Conservation (phyloP, 2,329 filamentous ascomycete genomes). For the Blumeria graminis region DNA sequence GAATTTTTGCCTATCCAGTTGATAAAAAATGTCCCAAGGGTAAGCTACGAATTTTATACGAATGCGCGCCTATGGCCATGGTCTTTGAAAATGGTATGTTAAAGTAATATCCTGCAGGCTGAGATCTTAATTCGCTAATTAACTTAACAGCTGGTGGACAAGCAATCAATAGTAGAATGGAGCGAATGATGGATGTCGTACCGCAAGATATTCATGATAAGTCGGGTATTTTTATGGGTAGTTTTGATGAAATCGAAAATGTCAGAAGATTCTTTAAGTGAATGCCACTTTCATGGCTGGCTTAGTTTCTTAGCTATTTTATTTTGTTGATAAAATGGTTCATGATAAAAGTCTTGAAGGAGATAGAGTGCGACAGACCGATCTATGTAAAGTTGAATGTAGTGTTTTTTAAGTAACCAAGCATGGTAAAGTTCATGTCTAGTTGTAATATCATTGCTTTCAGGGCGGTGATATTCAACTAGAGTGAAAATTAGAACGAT, state of each 20-base stretch:
- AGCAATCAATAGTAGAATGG: slow-evolving; percentile 77
- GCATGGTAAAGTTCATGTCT: too few species aligned
- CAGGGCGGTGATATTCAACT: too few species aligned
- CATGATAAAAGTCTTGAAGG: too few species aligned
- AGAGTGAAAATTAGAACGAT: too few species aligned
- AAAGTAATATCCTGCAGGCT: not conserved
- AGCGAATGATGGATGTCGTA: slow-evolving; percentile 67
- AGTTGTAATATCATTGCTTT: too few species aligned
- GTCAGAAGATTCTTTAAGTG: slow-evolving; percentile 26
- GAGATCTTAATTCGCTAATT: slow-evolving; percentile 2
- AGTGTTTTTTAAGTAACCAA: too few species aligned
- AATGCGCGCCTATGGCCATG: slow-evolving; percentile 97
- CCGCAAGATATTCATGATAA: slow-evolving; percentile 88
- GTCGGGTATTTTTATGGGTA: slow-evolving; percentile 90
- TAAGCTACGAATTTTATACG: slow-evolving; percentile 89
- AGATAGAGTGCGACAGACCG: too few species aligned
- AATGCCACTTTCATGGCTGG: too few species aligned
- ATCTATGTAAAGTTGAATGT: too few species aligned
- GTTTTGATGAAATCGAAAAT: slow-evolving; percentile 85
- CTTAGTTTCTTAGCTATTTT: too few species aligned
- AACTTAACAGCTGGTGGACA: slow-evolving; percentile 54
- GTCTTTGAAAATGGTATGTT: slow-evolving; percentile 77
- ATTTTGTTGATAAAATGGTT: too few species aligned
- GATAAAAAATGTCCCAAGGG: slow-evolving; percentile 98
- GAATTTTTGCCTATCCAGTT: slow-evolving; percentile 90